phyloP scores from a whole-genome alignment of 257 asterid species.

The Fraxinus pennsylvanica region DNA sequence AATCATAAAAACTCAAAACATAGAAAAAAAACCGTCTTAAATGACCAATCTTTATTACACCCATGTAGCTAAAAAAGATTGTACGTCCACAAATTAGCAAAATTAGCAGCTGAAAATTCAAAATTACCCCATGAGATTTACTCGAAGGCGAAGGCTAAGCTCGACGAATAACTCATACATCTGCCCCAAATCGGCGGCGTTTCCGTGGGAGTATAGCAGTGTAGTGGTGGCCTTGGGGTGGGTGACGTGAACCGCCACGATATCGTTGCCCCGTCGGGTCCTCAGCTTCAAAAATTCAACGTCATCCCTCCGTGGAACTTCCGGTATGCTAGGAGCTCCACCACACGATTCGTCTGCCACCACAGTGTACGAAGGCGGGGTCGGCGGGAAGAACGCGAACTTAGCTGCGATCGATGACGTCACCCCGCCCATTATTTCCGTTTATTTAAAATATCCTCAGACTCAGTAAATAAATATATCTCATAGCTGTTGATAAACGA shows the following conservation, averaged over 20 bases:
- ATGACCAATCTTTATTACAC: not conserved
- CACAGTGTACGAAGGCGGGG: constrained; percentile 92
- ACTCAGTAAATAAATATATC: constrained; percentile 9
- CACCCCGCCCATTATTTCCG: constrained; percentile 79
- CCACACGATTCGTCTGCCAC: constrained; percentile 56
- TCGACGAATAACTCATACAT: constrained; percentile 98
- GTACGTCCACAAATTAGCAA: not conserved
- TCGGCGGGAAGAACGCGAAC: constrained; percentile 96
- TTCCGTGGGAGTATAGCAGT: constrained; percentile 90
- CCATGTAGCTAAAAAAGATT: not conserved
- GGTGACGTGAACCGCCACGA: constrained; percentile 78
- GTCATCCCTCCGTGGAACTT: constrained; percentile 74
- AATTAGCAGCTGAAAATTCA: not conserved
- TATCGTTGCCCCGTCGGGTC: constrained; percentile 90
- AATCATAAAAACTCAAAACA: not conserved
- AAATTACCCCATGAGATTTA: constrained; percentile 85
- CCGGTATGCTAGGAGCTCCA: constrained; percentile 68
- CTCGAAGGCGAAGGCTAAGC: constrained; percentile 85
- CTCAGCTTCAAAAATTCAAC: constrained; percentile 75
- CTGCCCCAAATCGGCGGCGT: constrained; percentile 99
- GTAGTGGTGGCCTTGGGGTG: constrained; percentile 89
- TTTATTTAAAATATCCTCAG: constrained; percentile 16
- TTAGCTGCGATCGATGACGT: constrained; percentile 97
- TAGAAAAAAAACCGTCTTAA: not conserved
- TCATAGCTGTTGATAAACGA: constrained; percentile 48